phyloP scores from a whole-genome alignment of 495 filamentous ascomycete species.

The Lophiotrema nucula region DNA sequence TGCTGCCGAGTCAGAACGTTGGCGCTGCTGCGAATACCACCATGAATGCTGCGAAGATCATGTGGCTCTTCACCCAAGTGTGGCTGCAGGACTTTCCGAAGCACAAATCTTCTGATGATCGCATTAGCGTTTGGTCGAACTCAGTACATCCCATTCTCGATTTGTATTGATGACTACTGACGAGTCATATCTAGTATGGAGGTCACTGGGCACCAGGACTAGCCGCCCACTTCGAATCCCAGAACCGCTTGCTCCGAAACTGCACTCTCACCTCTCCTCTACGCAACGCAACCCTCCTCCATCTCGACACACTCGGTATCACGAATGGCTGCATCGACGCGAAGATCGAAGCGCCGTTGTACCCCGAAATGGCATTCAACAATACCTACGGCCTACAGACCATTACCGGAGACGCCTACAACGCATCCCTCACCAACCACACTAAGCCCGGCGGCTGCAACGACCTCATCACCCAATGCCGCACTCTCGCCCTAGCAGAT shows the following conservation, averaged over 20 bases:
- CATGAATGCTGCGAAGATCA: constrained; percentile 7
- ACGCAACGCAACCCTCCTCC: neutral
- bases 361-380: constrained; percentile 21
- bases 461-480: constrained; percentile 29
- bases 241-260: constrained; percentile 53
- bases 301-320: constrained; percentile 25
- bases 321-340: constrained; percentile 21
- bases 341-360: constrained; percentile 15
- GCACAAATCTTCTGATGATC: constrained; percentile 11
- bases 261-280: constrained; percentile 16
- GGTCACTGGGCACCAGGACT: constrained; percentile 15
- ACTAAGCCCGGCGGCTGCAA: constrained; percentile 14
- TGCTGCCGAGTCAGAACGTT: constrained; percentile 10
- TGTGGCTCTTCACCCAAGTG: constrained; percentile 21
- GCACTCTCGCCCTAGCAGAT: constrained; percentile 19
- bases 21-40: constrained; percentile 15
- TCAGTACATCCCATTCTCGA: too few species aligned
- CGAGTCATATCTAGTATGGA: constrained; percentile 21
- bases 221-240: constrained; percentile 56
- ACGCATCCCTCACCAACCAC: constrained; percentile 1
- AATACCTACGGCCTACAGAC: constrained; percentile 32
- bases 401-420: constrained; percentile 33
- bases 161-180: too few species aligned
- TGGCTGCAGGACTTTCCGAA: constrained; percentile 25
- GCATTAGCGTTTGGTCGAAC: constrained; percentile 23